These are phyloP conservation scores for Emericellopsis atlantica DNA, from an alignment of 2,329 filamentous ascomycete genomes.

Conservation along the genomic window DNA sequence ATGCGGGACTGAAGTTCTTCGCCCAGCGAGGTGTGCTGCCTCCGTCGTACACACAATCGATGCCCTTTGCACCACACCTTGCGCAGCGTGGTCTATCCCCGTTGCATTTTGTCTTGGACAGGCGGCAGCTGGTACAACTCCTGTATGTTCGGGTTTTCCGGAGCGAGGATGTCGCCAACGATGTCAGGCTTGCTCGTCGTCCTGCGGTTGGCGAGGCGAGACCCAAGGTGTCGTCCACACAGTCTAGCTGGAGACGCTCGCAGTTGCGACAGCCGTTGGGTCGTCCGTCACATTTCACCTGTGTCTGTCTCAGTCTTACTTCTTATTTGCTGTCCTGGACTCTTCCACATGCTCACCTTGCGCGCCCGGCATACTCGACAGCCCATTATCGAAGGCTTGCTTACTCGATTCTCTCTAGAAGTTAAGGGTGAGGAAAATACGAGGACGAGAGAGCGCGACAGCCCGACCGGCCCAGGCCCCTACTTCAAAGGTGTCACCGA, in stretches of 20 bases:
- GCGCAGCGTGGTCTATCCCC: slow-evolving; percentile 25
- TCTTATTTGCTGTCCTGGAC: neutral
- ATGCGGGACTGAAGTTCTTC: neutral
- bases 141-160: slow-evolving; percentile 27
- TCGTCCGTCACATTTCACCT: slow-evolving; percentile 29
- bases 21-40: slow-evolving; percentile 9
- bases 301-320: slow-evolving; percentile 1
- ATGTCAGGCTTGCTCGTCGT: no score
- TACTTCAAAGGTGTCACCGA: neutral
- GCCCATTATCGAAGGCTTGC: slow-evolving; percentile 15
- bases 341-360: slow-evolving; percentile 15
- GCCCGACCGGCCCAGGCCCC: neutral
- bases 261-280: slow-evolving; percentile 28
- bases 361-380: slow-evolving; percentile 26
- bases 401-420: neutral
- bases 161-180: slow-evolving; percentile 11
- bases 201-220: slow-evolving; percentile 4
- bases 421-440: neutral
- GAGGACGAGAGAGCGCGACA: neutral
- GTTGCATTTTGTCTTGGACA: slow-evolving; percentile 28
- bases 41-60: slow-evolving; percentile 25
- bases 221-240: slow-evolving; percentile 20
- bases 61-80: slow-evolving; percentile 17
- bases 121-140: slow-evolving; percentile 23
- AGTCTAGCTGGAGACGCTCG: slow-evolving; percentile 27